These are phyloP conservation scores for Asterophora parasitica DNA, from an alignment of 768 basidiomycete genomes.

Conservation along the genomic window DNA sequence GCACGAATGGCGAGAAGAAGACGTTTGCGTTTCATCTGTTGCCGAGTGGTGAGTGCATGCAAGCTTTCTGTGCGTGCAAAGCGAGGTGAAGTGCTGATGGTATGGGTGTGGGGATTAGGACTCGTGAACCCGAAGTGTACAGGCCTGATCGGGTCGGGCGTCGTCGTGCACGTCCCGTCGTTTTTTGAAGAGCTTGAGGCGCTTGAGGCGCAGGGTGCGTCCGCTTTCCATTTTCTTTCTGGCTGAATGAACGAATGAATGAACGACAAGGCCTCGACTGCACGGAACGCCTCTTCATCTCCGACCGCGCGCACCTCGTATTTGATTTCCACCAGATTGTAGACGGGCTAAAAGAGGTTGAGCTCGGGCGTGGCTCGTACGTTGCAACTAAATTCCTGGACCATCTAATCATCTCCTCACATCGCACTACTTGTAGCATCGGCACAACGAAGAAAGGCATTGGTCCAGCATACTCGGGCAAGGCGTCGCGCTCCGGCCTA, in stretches of 20 bases:
- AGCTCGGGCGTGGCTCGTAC: slow-evolving; percentile 84
- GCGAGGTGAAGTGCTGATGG: not conserved
- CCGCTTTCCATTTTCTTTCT: not conserved
- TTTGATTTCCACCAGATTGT: slow-evolving; percentile 99
- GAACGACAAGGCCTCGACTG: slow-evolving; percentile 72
- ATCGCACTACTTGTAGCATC: slow-evolving; percentile 49
- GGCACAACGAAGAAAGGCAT: slow-evolving; percentile 98
- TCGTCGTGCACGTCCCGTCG: slow-evolving; percentile 94
- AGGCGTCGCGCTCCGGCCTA: slow-evolving; percentile 93
- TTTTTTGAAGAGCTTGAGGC: slow-evolving; percentile 93
- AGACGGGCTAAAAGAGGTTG: slow-evolving; percentile 96
- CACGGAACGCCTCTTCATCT: slow-evolving; percentile 80
- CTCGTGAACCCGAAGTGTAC: slow-evolving; percentile 82
- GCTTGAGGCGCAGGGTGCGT: slow-evolving; percentile 73
- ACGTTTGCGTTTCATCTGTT: slow-evolving; percentile 95
- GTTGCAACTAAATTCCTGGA: too few relatives aligned
- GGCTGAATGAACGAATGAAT: too few relatives aligned
- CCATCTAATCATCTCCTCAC: too few relatives aligned
- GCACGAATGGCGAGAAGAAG: slow-evolving; percentile 64
- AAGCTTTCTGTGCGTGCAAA: slow-evolving; percentile 4
- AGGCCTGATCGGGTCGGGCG: slow-evolving; percentile 88
- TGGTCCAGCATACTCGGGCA: slow-evolving; percentile 97
- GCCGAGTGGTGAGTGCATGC: slow-evolving; percentile 74
- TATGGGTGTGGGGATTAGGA: slow-evolving; percentile 38
- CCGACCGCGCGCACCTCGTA: slow-evolving; percentile 94